Conservation (phyloP, 768 basidiomycete species). For the Daedalea quercina region DNA sequence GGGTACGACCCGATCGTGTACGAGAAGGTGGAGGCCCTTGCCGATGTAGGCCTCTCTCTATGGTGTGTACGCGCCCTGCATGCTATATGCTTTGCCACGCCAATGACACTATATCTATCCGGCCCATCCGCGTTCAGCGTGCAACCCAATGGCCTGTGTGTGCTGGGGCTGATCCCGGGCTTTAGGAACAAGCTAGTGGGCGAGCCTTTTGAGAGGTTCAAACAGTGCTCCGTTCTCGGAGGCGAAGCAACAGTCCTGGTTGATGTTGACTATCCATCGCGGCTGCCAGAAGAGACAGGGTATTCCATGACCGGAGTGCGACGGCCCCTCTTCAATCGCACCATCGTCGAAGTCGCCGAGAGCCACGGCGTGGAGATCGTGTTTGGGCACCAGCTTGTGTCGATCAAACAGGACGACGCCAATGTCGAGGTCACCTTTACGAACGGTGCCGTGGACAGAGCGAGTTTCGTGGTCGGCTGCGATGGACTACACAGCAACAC, state of each 20-base stretch:
- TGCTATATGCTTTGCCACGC: too few relatives aligned
- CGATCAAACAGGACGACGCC: conserved; percentile 23
- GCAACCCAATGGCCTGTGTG: conserved; percentile 13
- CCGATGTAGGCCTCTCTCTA: conserved; percentile 25
- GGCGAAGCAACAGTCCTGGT: conserved; percentile 23
- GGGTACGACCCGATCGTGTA: conserved; percentile 33
- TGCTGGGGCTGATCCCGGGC: conserved; percentile 10
- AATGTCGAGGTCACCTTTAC: conserved; percentile 28
- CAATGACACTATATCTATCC: too few relatives aligned
- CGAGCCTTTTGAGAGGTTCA: neutral
- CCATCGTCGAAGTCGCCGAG: conserved; percentile 26
- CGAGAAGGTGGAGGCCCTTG: conserved; percentile 19
- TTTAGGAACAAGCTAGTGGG: conserved; percentile 10
- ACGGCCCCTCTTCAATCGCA: conserved; percentile 24
- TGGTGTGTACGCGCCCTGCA: too few relatives aligned
- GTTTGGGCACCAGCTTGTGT: conserved; percentile 27
- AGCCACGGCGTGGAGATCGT: conserved; percentile 26
- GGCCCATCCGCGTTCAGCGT: too few relatives aligned
- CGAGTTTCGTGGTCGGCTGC: conserved; percentile 36
- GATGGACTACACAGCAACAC: conserved; percentile 40
- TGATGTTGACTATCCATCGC: conserved; percentile 17
- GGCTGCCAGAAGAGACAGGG: conserved; percentile 17
- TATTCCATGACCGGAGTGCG: conserved; percentile 25
- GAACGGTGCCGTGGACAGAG: conserved; percentile 29
- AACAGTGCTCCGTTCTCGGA: conserved; percentile 14